A percentile compares a stretch with the other conserved stretches of the same genome.
Evolutionary conservation across 176 grass and related monocot genomes (phyloP).

Genomic region (Bromus sterilis): DNA sequence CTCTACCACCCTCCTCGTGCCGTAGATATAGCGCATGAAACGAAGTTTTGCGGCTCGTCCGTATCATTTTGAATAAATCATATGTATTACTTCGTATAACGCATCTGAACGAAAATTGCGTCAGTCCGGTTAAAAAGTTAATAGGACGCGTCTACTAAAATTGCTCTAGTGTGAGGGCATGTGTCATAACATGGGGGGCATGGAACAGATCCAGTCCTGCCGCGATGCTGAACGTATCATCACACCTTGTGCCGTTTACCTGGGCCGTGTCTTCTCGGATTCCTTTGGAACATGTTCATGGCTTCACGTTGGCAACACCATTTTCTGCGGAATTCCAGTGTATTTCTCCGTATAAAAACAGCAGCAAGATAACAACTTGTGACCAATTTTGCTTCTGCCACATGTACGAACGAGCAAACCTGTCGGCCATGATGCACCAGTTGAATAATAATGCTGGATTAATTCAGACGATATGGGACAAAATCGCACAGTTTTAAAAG

Average conservation of each 20-base stretch:
- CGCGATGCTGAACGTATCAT: not conserved
- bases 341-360: too few species aligned
- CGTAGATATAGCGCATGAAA: too few species aligned
- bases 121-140: too few species aligned
- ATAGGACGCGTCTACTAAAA: too few species aligned
- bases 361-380: too few species aligned
- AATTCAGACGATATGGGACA: not conserved
- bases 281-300: not conserved
- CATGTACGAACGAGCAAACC: not conserved
- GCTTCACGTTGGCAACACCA: not conserved
- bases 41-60: too few species aligned
- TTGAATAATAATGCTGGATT: slow-evolving; percentile 5
- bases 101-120: too few species aligned
- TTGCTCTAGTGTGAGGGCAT: not conserved
- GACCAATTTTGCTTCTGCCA: too few species aligned
- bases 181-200: not conserved
- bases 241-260: not conserved
- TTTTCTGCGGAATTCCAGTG: not conserved
- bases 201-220: not conserved
- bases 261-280: not conserved
- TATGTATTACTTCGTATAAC: too few species aligned
- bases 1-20: too few species aligned
- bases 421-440: not conserved
- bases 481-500: not conserved
- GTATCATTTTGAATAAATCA: too few species aligned